These are phyloP conservation scores for Lipomyces starkeyi DNA, from an alignment of 805 yeast species.

Conservation along the genomic window DNA sequence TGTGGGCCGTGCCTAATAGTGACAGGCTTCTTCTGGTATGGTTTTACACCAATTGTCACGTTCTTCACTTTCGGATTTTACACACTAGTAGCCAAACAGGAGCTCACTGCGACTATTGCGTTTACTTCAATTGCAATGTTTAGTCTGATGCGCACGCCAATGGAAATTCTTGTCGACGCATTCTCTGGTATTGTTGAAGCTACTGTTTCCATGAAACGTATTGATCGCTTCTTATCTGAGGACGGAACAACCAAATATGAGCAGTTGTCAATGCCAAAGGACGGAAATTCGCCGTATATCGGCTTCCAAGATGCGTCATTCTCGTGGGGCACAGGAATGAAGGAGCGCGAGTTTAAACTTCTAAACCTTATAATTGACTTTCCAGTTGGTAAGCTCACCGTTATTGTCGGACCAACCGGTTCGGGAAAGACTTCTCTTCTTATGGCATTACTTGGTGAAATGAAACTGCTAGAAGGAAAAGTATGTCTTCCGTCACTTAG, in stretches of 20 bases:
- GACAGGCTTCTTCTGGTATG: slow-evolving; percentile 61
- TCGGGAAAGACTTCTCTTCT: slow-evolving; percentile 85
- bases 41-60: slow-evolving; percentile 73
- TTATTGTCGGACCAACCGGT: slow-evolving; percentile 86
- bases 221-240: slow-evolving; percentile 72
- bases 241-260: slow-evolving; percentile 81
- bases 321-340: slow-evolving; percentile 62
- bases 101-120: slow-evolving; percentile 82
- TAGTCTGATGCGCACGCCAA: slow-evolving; percentile 74
- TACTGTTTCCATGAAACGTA: slow-evolving; percentile 84
- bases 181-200: slow-evolving; percentile 77
- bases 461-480: slow-evolving; percentile 62
- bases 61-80: slow-evolving; percentile 76
- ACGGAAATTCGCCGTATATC: slow-evolving; percentile 63
- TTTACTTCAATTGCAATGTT: slow-evolving; percentile 84
- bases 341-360: slow-evolving; percentile 66
- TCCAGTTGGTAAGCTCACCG: slow-evolving; percentile 71
- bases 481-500: slow-evolving; percentile 76
- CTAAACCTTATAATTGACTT: slow-evolving; percentile 70
- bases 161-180: slow-evolving; percentile 85
- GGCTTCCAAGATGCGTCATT: slow-evolving; percentile 78
- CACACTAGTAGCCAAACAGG: slow-evolving; percentile 66
- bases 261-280: slow-evolving; percentile 60
- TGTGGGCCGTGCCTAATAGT: slow-evolving; percentile 18
- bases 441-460: slow-evolving; percentile 85